Percentiles rank a stretch among this genome's conserved stretches.
Conservation (phyloP, 768 basidiomycete genomes). For the Rhizopogon vulgaris region DNA sequence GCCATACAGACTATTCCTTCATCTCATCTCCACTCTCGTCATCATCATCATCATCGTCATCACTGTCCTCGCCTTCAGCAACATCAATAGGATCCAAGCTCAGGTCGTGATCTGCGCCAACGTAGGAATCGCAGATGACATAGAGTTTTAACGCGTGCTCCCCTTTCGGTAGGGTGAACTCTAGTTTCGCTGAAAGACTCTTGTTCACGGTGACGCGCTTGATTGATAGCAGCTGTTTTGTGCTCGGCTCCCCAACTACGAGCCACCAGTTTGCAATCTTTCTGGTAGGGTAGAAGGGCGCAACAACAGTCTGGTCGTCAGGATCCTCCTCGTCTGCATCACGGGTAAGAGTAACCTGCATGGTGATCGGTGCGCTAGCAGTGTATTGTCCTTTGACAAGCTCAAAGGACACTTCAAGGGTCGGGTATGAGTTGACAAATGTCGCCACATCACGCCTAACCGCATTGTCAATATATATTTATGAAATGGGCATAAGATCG, state of each 20-base stretch:
- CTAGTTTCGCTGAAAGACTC: slow-evolving; percentile 75
- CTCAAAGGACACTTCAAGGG: slow-evolving; percentile 85
- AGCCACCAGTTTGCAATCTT: slow-evolving; percentile 98
- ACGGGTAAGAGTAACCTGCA: slow-evolving; percentile 73
- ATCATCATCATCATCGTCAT: slow-evolving; percentile 72
- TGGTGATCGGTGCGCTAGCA: slow-evolving; percentile 74
- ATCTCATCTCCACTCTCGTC: slow-evolving; percentile 65
- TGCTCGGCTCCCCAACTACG: slow-evolving; percentile 79
- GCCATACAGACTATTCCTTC: slow-evolving; percentile 33
- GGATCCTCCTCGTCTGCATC: slow-evolving; percentile 76
- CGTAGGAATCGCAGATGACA: slow-evolving; percentile 89
- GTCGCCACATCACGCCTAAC: slow-evolving; percentile 87
- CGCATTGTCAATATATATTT: slow-evolving; percentile 1
- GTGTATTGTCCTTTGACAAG: slow-evolving; percentile 85
- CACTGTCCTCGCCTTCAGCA: slow-evolving; percentile 85
- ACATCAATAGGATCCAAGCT: slow-evolving; percentile 77
- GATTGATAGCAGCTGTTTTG: slow-evolving; percentile 75
- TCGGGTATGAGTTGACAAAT: slow-evolving; percentile 96
- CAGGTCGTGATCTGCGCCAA: slow-evolving; percentile 91
- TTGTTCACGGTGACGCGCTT: slow-evolving; percentile 81
- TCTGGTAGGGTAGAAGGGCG: slow-evolving; percentile 85
- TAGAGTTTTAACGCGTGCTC: slow-evolving; percentile 77
- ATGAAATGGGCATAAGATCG: background rate
- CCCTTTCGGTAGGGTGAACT: slow-evolving; percentile 85
- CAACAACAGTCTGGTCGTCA: slow-evolving; percentile 80